Percentiles rank a stretch among this genome's conserved stretches.
These are phyloP conservation scores for Penicillium argentinense DNA, from an alignment of 495 filamentous ascomycete species.

Conservation along the genomic window DNA sequence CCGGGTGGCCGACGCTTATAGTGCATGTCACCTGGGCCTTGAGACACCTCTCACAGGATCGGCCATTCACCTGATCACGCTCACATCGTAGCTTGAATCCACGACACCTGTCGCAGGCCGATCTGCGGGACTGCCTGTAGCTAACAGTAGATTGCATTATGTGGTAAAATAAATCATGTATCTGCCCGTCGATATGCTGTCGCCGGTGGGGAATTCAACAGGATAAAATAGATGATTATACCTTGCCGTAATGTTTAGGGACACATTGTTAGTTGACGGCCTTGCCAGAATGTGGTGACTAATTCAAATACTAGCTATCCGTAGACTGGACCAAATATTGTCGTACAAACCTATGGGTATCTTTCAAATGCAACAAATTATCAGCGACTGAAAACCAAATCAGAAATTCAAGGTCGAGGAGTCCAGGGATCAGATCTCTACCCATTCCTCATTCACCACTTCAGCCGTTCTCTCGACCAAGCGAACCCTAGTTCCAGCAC, in stretches of 20 bases:
- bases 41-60: constrained; percentile 29
- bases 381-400: no score
- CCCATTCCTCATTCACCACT: no score
- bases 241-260: constrained; percentile 1
- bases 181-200: no score
- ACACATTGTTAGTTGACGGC: not conserved
- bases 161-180: not conserved
- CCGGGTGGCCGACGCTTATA: constrained; percentile 21
- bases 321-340: constrained; percentile 11
- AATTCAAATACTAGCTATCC: constrained; percentile 11
- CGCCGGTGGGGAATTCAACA: no score
- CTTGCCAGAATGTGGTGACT: not conserved
- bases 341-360: no score
- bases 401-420: no score
- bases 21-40: constrained; percentile 29
- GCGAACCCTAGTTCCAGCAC: no score
- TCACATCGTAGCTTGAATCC: constrained; percentile 41
- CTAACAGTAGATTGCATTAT: constrained; percentile 22
- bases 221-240: not conserved
- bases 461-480: no score
- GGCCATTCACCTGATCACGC: constrained; percentile 27
- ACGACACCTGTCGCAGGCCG: constrained; percentile 45
- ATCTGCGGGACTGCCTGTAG: constrained; percentile 33
- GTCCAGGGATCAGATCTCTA: no score
- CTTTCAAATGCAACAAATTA: no score